phyloP scores from a whole-genome alignment of 202 grass and related monocot species.

The Digitaria exilis region DNA sequence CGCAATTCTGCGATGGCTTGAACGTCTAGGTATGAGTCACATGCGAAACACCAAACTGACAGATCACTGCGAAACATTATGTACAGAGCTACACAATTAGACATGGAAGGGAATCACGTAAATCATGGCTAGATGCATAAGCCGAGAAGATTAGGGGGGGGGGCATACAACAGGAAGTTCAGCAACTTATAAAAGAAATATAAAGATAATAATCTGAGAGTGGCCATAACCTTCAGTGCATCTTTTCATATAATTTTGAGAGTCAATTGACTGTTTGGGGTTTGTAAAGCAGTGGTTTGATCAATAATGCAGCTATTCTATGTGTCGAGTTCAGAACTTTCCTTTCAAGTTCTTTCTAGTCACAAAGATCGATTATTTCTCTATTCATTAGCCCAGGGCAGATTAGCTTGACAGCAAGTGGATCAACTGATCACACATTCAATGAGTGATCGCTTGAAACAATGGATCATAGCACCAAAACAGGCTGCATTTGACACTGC shows the following conservation, averaged over 20 bases:
- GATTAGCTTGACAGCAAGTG: background rate
- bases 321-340: background rate
- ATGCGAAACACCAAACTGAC: constrained; percentile 91
- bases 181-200: constrained; percentile 18
- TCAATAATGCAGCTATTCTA: background rate
- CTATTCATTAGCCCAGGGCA: background rate
- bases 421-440: constrained; percentile 6
- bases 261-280: background rate
- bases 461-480: background rate
- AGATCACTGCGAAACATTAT: constrained; percentile 69
- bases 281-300: background rate
- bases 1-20: constrained; percentile 74
- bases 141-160: too few relatives aligned
- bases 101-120: background rate
- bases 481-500: constrained; percentile 28
- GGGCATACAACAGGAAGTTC: background rate
- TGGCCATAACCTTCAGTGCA: background rate
- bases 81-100: background rate
- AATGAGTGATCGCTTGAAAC: constrained; percentile 20
- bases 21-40: constrained; percentile 90
- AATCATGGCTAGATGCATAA: constrained; percentile 10
- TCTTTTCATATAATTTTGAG: background rate
- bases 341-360: background rate
- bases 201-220: background rate
- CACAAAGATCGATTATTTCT: constrained; percentile 3